Evolutionary conservation across 352 stramenopile genomes (phyloP).

Genomic region (Pythium sukuiense): DNA sequence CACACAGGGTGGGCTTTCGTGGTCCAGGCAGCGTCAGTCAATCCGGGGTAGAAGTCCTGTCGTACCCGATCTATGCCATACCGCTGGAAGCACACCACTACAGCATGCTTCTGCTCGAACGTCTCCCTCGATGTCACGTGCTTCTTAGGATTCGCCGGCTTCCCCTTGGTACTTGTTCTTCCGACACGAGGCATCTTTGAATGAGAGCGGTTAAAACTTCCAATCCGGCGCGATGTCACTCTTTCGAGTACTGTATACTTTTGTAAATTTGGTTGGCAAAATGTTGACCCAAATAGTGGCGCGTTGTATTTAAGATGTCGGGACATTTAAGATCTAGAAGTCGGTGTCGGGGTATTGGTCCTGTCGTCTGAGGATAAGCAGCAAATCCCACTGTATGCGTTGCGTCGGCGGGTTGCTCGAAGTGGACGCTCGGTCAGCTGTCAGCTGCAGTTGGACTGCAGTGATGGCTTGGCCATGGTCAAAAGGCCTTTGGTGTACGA

Average conservation of each 20-base stretch:
- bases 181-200: background rate
- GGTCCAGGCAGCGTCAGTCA: background rate
- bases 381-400: no score
- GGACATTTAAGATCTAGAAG: slow-evolving; percentile 5
- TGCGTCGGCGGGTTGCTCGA: no score
- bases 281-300: slow-evolving; percentile 1
- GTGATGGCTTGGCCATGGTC: no score
- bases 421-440: no score
- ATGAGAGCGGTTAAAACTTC: background rate
- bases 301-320: slow-evolving; percentile 7
- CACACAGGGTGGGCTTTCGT: background rate
- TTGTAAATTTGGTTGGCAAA: background rate
- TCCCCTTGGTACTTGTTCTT: background rate
- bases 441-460: no score
- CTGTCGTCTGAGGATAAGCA: no score
- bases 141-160: background rate
- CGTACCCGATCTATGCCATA: background rate
- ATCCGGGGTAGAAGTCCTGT: background rate
- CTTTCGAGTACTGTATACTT: background rate
- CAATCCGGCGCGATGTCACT: background rate
- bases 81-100: background rate
- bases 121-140: background rate
- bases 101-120: background rate
- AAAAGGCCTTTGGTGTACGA: no score
- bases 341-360: no score